Base-by-base conservation (phyloP, 2,329 filamentous ascomycete species). In the Penicillium sp. region DNA sequence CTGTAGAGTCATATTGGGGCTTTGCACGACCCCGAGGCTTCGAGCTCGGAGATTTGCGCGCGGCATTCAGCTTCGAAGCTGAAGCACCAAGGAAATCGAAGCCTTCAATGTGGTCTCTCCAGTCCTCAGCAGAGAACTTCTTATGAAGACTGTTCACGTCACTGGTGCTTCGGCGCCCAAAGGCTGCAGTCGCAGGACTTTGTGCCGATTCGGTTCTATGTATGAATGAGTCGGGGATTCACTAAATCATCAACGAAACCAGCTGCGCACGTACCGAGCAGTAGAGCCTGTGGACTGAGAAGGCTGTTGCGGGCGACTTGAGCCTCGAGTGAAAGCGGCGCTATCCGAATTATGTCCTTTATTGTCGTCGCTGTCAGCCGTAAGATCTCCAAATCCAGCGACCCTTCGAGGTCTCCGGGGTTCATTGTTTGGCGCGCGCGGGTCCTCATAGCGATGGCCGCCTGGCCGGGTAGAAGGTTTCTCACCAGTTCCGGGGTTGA, bases 111-210 rank as follows among this genome's bases (percentile, higher is more conserved):
- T 71, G 72, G 48, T 69, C 70, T 48, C 72, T 68, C 76, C 76
- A 79, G 21, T 75, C 74, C 13, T 71, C 69, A 1, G 75, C 74
- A 5, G 75, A 76, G 48, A 80, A 80, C 46, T 71, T 71, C 31
- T 74, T 74, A 27, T 72, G 72, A 45, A 73, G 48, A 44, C 67
- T 60, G 22, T 55, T 55, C 10, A 43, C 14, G 4, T 50, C 46
- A 43, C 66, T 70, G 52, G 75, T 67, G 53, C 69, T 73, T 41
- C 65, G 73, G 44, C 70, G 73, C 46, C 70, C 75, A 35, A 68
- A 68, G 19, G 63, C 54, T 35, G 64, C 57, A 51, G 63, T 55
- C 48, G 61, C 52, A 22, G 39, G 53, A 37, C 47, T 49, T 14
- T 44, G 51, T 16, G 52, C 22, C 5, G 52, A 29, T 5, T 59